A percentile compares a stretch with the other conserved stretches of the same genome.
Evolutionary conservation across 768 basidiomycete species (phyloP).

Genomic region (Boletellus sp.): DNA sequence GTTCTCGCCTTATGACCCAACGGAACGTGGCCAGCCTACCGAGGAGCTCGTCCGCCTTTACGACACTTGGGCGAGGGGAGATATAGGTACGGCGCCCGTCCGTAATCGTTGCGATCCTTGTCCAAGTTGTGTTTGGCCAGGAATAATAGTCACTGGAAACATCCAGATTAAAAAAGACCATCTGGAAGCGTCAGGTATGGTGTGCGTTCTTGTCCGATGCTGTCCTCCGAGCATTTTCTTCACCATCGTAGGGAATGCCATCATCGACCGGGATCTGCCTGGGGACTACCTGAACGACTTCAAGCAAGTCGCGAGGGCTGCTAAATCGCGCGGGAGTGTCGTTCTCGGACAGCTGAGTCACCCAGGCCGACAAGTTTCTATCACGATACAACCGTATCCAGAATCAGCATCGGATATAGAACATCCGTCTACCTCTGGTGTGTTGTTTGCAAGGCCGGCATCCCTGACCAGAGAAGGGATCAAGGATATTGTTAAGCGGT

Average conservation of each 20-base stretch:
- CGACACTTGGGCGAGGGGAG: conserved; percentile 33
- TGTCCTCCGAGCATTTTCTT: not conserved
- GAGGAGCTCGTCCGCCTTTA: conserved; percentile 34
- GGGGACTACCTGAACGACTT: conserved; percentile 21
- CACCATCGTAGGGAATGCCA: conserved; percentile 25
- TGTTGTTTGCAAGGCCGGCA: conserved; percentile 29
- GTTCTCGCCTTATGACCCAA: conserved; percentile 29
- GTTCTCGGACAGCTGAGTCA: conserved; percentile 33
- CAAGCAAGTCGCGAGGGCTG: conserved; percentile 25
- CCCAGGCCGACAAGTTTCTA: conserved; percentile 33
- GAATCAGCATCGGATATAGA: conserved; percentile 34
- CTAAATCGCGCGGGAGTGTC: conserved; percentile 29
- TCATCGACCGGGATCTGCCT: conserved; percentile 29
- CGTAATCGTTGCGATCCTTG: not conserved
- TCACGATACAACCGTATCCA: conserved; percentile 34
- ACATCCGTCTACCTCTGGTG: conserved; percentile 31
- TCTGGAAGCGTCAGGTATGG: conserved; percentile 32
- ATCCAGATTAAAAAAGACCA: conserved; percentile 35
- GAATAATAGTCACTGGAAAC: conserved; percentile 32
- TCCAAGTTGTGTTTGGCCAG: conserved; percentile 13
- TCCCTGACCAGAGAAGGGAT: conserved; percentile 48
- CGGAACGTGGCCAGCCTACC: conserved; percentile 29
- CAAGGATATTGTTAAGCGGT: conserved; percentile 46
- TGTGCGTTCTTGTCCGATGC: not conserved
- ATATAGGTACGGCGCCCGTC: conserved; percentile 21